These are phyloP conservation scores for Ogataea wickerhamii DNA, from an alignment of 805 yeast genomes.

Conservation along the genomic window DNA sequence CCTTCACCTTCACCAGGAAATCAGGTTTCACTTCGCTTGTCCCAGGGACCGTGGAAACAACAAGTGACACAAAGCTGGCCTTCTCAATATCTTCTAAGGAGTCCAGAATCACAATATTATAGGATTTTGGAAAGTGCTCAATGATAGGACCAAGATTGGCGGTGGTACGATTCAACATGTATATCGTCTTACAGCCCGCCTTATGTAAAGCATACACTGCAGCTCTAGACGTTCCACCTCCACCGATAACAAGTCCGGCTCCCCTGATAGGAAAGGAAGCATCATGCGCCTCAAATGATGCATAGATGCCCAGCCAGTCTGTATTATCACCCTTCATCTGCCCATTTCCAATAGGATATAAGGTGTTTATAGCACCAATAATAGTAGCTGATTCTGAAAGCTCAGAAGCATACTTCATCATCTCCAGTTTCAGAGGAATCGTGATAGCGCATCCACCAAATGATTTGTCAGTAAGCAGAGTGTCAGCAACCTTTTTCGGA, in stretches of 20 bases:
- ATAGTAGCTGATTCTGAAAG: constrained; percentile 69
- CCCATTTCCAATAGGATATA: constrained; percentile 52
- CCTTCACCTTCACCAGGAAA: constrained; percentile 47
- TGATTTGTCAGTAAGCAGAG: constrained; percentile 43
- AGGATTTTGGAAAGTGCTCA: constrained; percentile 53
- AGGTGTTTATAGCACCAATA: constrained; percentile 96
- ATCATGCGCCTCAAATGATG: constrained; percentile 63
- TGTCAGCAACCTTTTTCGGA: constrained; percentile 51
- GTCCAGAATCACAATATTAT: constrained; percentile 56
- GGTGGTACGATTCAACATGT: constrained; percentile 75
- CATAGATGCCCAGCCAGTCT: constrained; percentile 87
- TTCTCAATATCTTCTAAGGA: constrained; percentile 42
- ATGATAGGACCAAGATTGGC: constrained; percentile 60
- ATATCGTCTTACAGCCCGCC: constrained; percentile 75
- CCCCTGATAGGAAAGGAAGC: constrained; percentile 42
- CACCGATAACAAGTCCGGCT: constrained; percentile 83
- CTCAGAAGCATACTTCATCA: constrained; percentile 61
- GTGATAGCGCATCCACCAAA: constrained; percentile 97
- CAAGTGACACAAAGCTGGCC: constrained; percentile 50
- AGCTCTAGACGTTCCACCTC: constrained; percentile 97
- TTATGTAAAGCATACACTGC: constrained; percentile 81
- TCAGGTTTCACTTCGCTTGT: constrained; percentile 60
- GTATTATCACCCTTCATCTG: constrained; percentile 81
- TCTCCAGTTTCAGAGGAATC: constrained; percentile 84
- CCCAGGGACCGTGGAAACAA: constrained; percentile 82